Conservation (phyloP, 306 rosid genomes). For the Glycine latifolia region DNA sequence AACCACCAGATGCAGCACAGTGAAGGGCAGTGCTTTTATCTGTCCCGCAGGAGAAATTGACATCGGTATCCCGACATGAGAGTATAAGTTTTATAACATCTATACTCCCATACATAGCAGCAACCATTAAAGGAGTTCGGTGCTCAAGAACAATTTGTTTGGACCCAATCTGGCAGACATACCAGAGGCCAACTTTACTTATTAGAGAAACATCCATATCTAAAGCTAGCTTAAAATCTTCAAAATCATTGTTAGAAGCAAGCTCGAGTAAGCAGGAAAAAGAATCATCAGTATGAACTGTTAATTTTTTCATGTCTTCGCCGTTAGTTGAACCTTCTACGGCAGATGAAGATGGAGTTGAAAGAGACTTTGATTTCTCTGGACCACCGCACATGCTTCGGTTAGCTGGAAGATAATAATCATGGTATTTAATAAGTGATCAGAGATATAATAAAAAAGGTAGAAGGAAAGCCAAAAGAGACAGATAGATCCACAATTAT, state of each 20-base stretch:
- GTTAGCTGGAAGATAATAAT: conserved; percentile 45
- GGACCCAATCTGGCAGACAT: conserved; percentile 75
- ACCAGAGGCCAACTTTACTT: conserved; percentile 76
- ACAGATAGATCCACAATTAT: neutral
- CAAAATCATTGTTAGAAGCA: conserved; percentile 85
- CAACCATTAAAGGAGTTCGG: conserved; percentile 91
- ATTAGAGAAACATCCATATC: conserved; percentile 59
- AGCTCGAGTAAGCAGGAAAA: conserved; percentile 69
- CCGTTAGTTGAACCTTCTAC: conserved; percentile 54
- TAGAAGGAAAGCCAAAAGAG: neutral
- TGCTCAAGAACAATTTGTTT: conserved; percentile 74
- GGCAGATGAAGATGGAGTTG: conserved; percentile 46
- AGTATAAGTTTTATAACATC: conserved; percentile 74
- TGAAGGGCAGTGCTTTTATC: conserved; percentile 89
- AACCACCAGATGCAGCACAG: conserved; percentile 91
- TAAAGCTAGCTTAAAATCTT: conserved; percentile 64
- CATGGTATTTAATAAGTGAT: conserved; percentile 19
- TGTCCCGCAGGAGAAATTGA: conserved; percentile 69
- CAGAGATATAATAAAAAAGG: conserved; percentile 14
- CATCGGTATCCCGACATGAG: conserved; percentile 58
- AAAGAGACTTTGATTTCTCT: conserved; percentile 60
- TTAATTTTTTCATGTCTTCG: conserved; percentile 64
- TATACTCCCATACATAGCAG: conserved; percentile 82
- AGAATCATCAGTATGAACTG: conserved; percentile 70
- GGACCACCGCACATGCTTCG: conserved; percentile 82